Conservation (phyloP, 2,329 filamentous ascomycete genomes). For the Fusarium hainanense region DNA sequence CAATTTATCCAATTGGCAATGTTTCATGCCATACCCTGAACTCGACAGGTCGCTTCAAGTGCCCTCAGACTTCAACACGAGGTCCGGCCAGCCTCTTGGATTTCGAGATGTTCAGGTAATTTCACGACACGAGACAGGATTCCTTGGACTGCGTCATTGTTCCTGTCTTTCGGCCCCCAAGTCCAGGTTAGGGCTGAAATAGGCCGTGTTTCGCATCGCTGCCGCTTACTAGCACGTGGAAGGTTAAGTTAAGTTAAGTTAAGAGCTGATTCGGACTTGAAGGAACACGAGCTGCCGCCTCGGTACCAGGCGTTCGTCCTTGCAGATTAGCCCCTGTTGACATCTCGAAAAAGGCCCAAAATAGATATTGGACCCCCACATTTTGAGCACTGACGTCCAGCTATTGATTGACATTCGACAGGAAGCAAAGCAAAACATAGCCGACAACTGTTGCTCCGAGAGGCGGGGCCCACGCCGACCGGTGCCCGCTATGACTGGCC, state of each 20-base stretch:
- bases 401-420: background rate
- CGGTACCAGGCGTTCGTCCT: constrained; percentile 29
- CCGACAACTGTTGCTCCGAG: constrained; percentile 31
- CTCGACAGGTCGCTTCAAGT: background rate
- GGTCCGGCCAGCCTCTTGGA: constrained; percentile 20
- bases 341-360: constrained; percentile 37
- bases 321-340: constrained; percentile 33
- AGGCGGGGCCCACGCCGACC: constrained; percentile 36
- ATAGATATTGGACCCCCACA: constrained; percentile 42
- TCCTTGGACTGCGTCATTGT: constrained; percentile 20
- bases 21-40: constrained; percentile 22
- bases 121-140: constrained; percentile 26
- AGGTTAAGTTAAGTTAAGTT: background rate
- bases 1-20: constrained; percentile 15
- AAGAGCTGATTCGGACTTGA: constrained; percentile 7
- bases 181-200: constrained; percentile 30
- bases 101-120: constrained; percentile 19
- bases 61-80: constrained; percentile 23
- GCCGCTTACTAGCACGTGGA: constrained; percentile 35
- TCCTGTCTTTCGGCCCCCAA: constrained; percentile 8
- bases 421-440: constrained; percentile 10
- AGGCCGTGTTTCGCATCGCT: constrained; percentile 21
- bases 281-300: constrained; percentile 37
- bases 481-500: constrained; percentile 31
- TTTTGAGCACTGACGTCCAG: constrained; percentile 17